Conservation (phyloP, 352 stramenopile genomes). For the Phytopythium chamaehyphon region DNA sequence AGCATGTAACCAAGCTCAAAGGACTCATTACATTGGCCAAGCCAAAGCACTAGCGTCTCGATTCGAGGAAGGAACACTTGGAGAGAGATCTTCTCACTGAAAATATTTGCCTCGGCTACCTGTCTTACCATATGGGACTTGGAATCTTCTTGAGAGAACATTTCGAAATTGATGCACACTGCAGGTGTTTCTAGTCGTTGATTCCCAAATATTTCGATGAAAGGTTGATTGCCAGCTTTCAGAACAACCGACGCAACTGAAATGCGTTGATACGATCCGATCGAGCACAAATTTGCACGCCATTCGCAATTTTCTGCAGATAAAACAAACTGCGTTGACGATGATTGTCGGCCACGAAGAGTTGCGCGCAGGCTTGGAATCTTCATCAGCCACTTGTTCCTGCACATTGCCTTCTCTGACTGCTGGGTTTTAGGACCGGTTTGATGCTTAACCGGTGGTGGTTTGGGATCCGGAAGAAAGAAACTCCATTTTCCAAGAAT, state of each 20-base stretch:
- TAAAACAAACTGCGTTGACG: not conserved
- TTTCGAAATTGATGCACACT: constrained; percentile 35
- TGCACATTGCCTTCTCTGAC: constrained; percentile 1
- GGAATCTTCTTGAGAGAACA: constrained; percentile 6
- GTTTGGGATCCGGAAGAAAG: constrained; percentile 42
- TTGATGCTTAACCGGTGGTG: not conserved
- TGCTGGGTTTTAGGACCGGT: no score
- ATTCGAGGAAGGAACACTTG: constrained; percentile 46
- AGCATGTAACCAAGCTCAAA: constrained; percentile 64
- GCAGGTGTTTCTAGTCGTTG: constrained; percentile 31
- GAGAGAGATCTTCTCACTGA: constrained; percentile 18
- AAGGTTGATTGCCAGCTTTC: constrained; percentile 22
- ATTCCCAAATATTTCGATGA: constrained; percentile 38
- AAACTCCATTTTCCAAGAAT: constrained; percentile 75
- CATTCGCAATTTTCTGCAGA: constrained; percentile 6
- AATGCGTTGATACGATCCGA: constrained; percentile 4
- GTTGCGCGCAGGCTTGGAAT: constrained; percentile 1
- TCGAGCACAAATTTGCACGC: constrained; percentile 4
- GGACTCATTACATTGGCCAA: constrained; percentile 29
- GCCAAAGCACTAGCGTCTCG: constrained; percentile 31
- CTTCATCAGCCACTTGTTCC: constrained; percentile 4
- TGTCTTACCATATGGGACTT: not conserved
- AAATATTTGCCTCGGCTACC: constrained; percentile 16
- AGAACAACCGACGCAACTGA: constrained; percentile 14
- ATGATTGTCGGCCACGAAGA: not conserved